Base-by-base conservation (phyloP, 192 early-diverging fungal species). In the Rhizophagus clarus region DNA sequence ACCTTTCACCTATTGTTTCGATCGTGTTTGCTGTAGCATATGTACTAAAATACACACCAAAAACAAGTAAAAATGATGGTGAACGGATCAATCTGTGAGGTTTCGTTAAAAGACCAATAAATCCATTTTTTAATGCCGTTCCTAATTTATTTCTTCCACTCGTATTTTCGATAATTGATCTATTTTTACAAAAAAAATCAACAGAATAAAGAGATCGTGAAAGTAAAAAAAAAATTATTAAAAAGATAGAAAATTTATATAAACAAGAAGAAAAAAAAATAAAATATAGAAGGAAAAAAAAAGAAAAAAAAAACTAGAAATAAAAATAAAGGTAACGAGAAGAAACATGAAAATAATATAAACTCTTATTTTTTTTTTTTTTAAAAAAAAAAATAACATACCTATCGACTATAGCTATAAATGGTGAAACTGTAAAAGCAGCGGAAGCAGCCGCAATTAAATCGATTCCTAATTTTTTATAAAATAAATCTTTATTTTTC, bases 401-500 rank as follows among this genome's bases (percentile, higher is more conserved):
- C 86, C 86, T 81, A 70, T 87, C 86, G 31, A 87, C 83, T 68
- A 88, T 79, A 56, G 87, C 51, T 49, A 88, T 88, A 72, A 88
- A 85, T 1, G 87, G 87, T 3, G 85, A 61, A 9, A 88, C 85
- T 28, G 61, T 28, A 37, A 83, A 74, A 5, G 87, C 84, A 22
- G 87, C 81, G 10, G 80, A 28, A 8, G 63, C 47, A 28, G 87
- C 87, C 6, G 85, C 80, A 61, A 66, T 26, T 2, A 84, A 20
- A 75, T 88, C 87, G 3, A 88, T n/a, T 0, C 82, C 75, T 1
- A 77, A 28, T 66, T 63, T 26, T 77, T 66, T 77, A 3, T 9
- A 17, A 61, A 74, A 15, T n/a, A 75, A 29, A 7, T 4, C 6
- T 29, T 64, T 24, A 56, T 56, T 22, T 17, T 56, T 56, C 4